Evolutionary conservation across 352 stramenopile species (phyloP), one percentile per base, ranked within the genome.

Genomic region (Peronosclerospora sorghi): DNA sequence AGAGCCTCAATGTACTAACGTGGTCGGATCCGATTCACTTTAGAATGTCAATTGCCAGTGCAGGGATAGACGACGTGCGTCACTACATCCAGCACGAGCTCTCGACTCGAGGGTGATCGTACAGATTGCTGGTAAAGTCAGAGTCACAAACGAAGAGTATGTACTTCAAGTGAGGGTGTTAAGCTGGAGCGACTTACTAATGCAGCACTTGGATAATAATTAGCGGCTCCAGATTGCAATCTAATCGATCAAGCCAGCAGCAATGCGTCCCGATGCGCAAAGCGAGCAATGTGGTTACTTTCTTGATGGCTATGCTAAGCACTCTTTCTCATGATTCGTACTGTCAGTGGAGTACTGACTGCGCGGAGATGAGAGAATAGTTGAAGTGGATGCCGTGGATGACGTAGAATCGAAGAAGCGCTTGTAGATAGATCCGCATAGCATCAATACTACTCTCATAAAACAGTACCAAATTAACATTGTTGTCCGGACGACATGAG

Each of bases 1-100:
- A 66, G 17, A 60, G 74, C 23, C 54, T 79, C 45, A 68, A 78
- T 35, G 80, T 89, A 54, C 70, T 90, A 38, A 86, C 83, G 35
- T 94, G 81, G 81, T 68, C 61, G 35, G 78, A 91, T 35, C 54
- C 71, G 4, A 83, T 87, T 48, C 78, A 91, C 57, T 83, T 86
- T 44, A 82, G 80, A 51, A 65, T 91, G 26, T 62, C 70, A 14
- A 82, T 91, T 50, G 52, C 73, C 2, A 63, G 48, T 15, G 48
- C 55, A 9, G 78, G 78, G 20, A 77, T 86, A 37, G 73, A 88
- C 23, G 60, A 58, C 29, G 74, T 91, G 9, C 75, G 75, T 8
- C 47, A 65, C 21, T 90, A 82, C 39, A 86, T 90, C 30, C 73
- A 86, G 51, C 76, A 66, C 35, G 63, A 78, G 41, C 45, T 81